Conservation (phyloP, 2,329 filamentous ascomycete genomes). For the Ceratocystis lukuohia region DNA sequence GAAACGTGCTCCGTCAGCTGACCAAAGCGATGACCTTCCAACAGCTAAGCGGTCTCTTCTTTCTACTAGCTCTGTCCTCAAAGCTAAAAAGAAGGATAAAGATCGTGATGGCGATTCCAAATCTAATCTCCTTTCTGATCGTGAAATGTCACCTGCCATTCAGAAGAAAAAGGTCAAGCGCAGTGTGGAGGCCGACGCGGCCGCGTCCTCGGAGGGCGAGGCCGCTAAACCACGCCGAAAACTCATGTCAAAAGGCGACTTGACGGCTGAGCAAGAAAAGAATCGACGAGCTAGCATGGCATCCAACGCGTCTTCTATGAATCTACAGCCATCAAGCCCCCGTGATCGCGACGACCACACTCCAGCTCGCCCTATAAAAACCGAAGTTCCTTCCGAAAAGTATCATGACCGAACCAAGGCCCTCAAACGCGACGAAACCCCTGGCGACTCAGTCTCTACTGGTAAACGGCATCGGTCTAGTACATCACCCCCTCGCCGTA, state of each 20-base stretch:
- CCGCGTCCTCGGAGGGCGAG: constrained; percentile 43
- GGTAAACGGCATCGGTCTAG: constrained; percentile 48
- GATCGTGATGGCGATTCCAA: constrained; percentile 31
- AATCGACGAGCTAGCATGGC: constrained; percentile 45
- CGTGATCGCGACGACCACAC: constrained; percentile 37
- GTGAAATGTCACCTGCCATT: constrained; percentile 37
- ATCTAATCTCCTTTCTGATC: constrained; percentile 30
- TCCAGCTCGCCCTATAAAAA: constrained; percentile 33
- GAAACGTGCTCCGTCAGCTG: constrained; percentile 32
- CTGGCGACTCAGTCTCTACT: constrained; percentile 37
- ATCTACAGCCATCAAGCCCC: constrained; percentile 37
- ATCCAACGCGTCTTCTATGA: constrained; percentile 39
- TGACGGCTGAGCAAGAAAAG: constrained; percentile 44
- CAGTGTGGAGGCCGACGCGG: constrained; percentile 39
- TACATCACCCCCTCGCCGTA: constrained; percentile 40
- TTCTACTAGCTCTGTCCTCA: constrained; percentile 27
- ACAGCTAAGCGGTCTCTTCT: constrained; percentile 36
- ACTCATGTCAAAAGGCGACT: constrained; percentile 48
- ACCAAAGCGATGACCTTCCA: constrained; percentile 34
- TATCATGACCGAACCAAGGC: constrained; percentile 47
- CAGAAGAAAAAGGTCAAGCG: constrained; percentile 42
- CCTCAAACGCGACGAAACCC: constrained; percentile 47
- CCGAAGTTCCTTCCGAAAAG: constrained; percentile 30
- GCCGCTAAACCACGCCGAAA: constrained; percentile 47
- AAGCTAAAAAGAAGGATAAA: constrained; percentile 43